Percentiles rank a stretch among this genome's conserved stretches.
These are phyloP conservation scores for Sphaerostilbella broomeana DNA, from an alignment of 2,329 filamentous ascomycete genomes.

Conservation along the genomic window DNA sequence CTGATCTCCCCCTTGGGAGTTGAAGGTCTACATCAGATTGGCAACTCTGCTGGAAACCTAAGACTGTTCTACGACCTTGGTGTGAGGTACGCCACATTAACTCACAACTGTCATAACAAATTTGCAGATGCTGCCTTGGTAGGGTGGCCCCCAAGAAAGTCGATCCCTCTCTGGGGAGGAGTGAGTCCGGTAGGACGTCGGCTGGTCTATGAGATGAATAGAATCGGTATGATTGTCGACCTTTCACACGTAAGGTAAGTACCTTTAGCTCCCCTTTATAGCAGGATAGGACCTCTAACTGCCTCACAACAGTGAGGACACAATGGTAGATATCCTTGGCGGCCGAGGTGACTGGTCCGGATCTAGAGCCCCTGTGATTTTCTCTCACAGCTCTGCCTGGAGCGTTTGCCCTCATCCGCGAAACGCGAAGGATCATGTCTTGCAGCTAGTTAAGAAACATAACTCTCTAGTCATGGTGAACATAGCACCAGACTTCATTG, in stretches of 20 bases:
- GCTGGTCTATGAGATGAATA: slow-evolving; percentile 84
- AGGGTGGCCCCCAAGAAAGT: slow-evolving; percentile 43
- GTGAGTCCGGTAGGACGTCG: slow-evolving; percentile 62
- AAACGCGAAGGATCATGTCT: slow-evolving; percentile 80
- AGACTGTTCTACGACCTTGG: slow-evolving; percentile 71
- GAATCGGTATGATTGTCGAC: slow-evolving; percentile 90
- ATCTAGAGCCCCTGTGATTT: slow-evolving; percentile 77
- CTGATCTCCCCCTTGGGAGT: slow-evolving; percentile 75
- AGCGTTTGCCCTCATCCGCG: slow-evolving; percentile 79
- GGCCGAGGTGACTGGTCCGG: slow-evolving; percentile 58
- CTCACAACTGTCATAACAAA: slow-evolving; percentile 87
- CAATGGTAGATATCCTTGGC: slow-evolving; percentile 76
- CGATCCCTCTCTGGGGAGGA: slow-evolving; percentile 60
- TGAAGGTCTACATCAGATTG: slow-evolving; percentile 90
- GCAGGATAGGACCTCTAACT: no score
- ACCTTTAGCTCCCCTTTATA: no score
- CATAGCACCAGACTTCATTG: slow-evolving; percentile 76
- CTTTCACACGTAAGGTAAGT: slow-evolving; percentile 60
- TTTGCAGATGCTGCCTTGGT: slow-evolving; percentile 79
- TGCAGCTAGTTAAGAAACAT: slow-evolving; percentile 66
- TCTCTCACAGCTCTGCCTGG: slow-evolving; percentile 79
- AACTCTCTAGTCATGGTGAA: slow-evolving; percentile 87
- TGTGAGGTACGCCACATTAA: slow-evolving; percentile 81
- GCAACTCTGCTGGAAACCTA: slow-evolving; percentile 71
- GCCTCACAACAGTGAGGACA: slow-evolving; percentile 66